Evolutionary conservation across 257 asterid genomes (phyloP).

Genomic region (Fraxinus americana): DNA sequence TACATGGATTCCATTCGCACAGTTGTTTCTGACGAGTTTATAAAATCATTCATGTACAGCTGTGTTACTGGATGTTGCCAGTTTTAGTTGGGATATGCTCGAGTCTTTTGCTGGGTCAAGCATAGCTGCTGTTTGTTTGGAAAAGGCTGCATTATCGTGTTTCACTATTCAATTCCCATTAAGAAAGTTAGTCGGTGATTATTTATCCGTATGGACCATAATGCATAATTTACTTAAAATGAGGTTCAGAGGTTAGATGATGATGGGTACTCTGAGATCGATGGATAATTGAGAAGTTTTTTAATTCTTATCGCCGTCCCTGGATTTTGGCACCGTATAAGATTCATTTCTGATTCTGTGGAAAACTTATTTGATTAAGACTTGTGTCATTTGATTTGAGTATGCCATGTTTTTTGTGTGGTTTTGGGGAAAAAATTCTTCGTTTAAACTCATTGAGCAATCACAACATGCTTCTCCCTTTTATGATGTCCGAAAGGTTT

Average conservation of each 20-base stretch:
- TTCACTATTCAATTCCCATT: neutral
- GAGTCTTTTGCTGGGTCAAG: slow-evolving; percentile 27
- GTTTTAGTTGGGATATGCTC: slow-evolving; percentile 25
- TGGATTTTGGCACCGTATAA: slow-evolving; percentile 6
- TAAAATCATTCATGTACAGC: slow-evolving; percentile 22
- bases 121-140: slow-evolving; percentile 28
- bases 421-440: slow-evolving; percentile 3
- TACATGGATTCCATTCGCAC: slow-evolving; percentile 24
- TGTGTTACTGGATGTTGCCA: slow-evolving; percentile 17
- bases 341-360: slow-evolving; percentile 18
- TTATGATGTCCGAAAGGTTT: slow-evolving; percentile 16
- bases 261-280: slow-evolving; percentile 7
- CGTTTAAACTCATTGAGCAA: neutral
- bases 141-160: slow-evolving; percentile 17
- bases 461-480: neutral
- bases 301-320: slow-evolving; percentile 11
- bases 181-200: neutral
- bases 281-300: slow-evolving; percentile 19
- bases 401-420: neutral
- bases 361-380: slow-evolving; percentile 8
- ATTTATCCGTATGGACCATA: slow-evolving; percentile 2
- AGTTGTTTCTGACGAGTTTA: slow-evolving; percentile 7
- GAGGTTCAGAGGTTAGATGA: slow-evolving; percentile 9
- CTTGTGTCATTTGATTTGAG: slow-evolving; percentile 9
- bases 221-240: slow-evolving; percentile 6